phyloP scores from a whole-genome alignment of 495 filamentous ascomycete genomes.

The Aspergillus ostianus region DNA sequence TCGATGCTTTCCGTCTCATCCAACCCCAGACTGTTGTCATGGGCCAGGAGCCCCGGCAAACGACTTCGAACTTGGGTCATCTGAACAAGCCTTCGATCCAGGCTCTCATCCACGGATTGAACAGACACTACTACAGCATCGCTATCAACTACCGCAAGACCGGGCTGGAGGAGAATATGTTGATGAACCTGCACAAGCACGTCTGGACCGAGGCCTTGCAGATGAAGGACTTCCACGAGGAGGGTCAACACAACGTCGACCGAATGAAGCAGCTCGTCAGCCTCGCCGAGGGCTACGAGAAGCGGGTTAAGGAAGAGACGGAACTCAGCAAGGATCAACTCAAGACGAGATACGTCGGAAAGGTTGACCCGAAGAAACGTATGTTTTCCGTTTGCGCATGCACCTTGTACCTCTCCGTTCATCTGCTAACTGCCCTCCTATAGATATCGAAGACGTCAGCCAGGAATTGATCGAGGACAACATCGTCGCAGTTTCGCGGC shows the following conservation, averaged over 20 bases:
- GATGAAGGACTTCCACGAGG: slow-evolving; percentile 93
- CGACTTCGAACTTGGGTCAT: slow-evolving; percentile 95
- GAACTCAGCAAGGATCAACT: slow-evolving; percentile 95
- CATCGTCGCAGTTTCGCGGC: slow-evolving; percentile 90
- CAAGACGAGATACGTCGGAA: slow-evolving; percentile 98
- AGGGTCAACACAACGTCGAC: slow-evolving; percentile 79
- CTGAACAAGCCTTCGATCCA: slow-evolving; percentile 99
- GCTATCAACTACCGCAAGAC: slow-evolving; percentile 98
- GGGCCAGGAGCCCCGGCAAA: slow-evolving; percentile 97
- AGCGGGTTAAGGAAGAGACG: slow-evolving; percentile 96
- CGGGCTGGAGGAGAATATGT: slow-evolving; percentile 96
- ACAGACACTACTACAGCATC: slow-evolving; percentile 98
- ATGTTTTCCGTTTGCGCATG: slow-evolving; percentile 24
- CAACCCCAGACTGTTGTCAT: slow-evolving; percentile 98
- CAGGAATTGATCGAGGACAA: slow-evolving; percentile 98
- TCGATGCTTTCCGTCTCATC: slow-evolving; percentile 98
- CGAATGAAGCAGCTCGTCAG: slow-evolving; percentile 81
- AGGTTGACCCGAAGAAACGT: slow-evolving; percentile 98
- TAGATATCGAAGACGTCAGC: slow-evolving; percentile 90
- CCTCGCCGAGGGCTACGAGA: slow-evolving; percentile 95
- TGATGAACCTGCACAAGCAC: slow-evolving; percentile 99
- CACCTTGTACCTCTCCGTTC: not conserved
- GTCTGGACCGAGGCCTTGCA: slow-evolving; percentile 97
- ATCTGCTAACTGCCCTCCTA: slow-evolving; percentile 22
- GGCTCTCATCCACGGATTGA: slow-evolving; percentile 97